Evolutionary conservation across 441 rosid species (phyloP), one percentile per base, ranked within the genome.

Genomic region (California macrophylla): DNA sequence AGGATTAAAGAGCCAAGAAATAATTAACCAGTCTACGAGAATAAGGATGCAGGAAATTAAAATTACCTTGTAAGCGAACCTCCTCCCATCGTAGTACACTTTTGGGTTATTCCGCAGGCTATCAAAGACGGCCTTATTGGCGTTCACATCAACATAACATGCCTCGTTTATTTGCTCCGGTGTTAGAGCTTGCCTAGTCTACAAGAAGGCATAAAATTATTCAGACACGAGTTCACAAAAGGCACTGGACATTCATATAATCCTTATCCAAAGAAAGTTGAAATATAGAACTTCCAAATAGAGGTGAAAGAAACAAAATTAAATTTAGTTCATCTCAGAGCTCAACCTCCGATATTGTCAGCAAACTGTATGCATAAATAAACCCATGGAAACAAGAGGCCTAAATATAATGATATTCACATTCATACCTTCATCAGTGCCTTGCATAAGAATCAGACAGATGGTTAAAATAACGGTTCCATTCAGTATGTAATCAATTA

Each of bases 101-200:
- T 94, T 94, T 0, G 77, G 92, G 72, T 94, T 94, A 60, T 90
- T 90, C 70, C 80, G 83, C 81, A 91, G 72, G 76, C 92, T 88
- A 71, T 90, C 97, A 77, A 91, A 91, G 62, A 94, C 96, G 52
- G 86, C 92, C 81, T 90, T 91, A 73, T 91, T 91, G 29, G 90
- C 72, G 71, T 77, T 81, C 80, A 77, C 79, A 74, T 91, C 93
- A 58, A 89, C 96, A 70, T 84, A 81, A 72, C 92, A 84, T 0
- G 74, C 79, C 67, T 88, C 93, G 29, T 89, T 91, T 77, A 93
- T 93, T 82, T 91, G 87, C 78, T 93, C 92, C 2, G 92, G 87
- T 3, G 95, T 89, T 3, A 74, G 66, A n/a, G 88, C 89, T 77
- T 68, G 83, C 78, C 97, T 85, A 75, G 80, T 87, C 97, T 93